These are phyloP conservation scores for Tylopilus felleus DNA, from an alignment of 768 basidiomycete genomes.

Conservation along the genomic window DNA sequence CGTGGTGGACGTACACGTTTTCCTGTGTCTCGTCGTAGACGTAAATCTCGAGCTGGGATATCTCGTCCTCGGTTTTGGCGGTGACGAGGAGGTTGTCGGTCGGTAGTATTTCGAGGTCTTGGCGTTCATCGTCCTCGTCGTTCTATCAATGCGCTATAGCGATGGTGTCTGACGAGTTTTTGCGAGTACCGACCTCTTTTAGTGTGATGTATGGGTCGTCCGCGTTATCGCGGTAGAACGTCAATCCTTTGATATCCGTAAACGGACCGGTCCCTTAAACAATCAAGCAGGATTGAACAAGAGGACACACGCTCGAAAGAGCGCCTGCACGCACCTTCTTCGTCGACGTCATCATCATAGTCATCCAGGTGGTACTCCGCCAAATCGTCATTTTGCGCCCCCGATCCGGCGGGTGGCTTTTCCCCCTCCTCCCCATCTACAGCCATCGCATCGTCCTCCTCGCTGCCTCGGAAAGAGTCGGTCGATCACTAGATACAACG, in stretches of 20 bases:
- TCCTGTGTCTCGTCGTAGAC: conserved; percentile 92
- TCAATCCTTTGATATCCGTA: conserved; percentile 92
- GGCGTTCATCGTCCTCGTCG: conserved; percentile 64
- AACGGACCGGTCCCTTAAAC: conserved; percentile 69
- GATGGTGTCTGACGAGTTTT: neutral
- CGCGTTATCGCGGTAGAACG: conserved; percentile 85
- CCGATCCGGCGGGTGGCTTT: conserved; percentile 23
- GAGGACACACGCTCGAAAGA: neutral
- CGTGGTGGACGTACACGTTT: conserved; percentile 94
- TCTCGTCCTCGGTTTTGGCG: conserved; percentile 95
- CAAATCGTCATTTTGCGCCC: conserved; percentile 58
- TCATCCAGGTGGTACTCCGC: conserved; percentile 86
- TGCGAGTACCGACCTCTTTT: conserved; percentile 69
- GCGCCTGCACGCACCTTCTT: conserved; percentile 25
- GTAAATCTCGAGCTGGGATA: conserved; percentile 93
- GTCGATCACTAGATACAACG: conserved; percentile 10
- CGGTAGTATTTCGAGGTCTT: conserved; percentile 85
- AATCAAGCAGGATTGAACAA: neutral
- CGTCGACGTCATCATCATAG: conserved; percentile 77
- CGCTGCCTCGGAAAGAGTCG: conserved; percentile 31
- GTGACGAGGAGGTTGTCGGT: conserved; percentile 90
- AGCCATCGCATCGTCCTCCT: conserved; percentile 62
- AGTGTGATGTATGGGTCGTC: conserved; percentile 97
- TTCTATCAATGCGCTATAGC: conserved; percentile 10
- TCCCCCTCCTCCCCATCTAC: conserved; percentile 38